Conservation (phyloP, 441 rosid species). For the Croton setiger region DNA sequence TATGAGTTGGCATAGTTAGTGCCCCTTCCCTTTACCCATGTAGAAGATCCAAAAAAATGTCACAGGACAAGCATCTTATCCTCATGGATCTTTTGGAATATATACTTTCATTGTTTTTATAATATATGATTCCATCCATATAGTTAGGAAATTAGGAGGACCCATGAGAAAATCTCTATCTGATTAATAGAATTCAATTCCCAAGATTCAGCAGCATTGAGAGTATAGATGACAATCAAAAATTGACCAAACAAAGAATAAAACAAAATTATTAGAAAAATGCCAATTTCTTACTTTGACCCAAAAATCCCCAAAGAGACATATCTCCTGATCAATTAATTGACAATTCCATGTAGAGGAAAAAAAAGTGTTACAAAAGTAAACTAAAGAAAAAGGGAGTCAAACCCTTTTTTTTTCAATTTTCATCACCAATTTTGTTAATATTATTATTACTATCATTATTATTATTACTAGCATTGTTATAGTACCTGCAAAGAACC, state of each 20-base stretch:
- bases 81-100: constrained; percentile 8
- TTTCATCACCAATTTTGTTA: constrained; percentile 6
- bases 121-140: constrained; percentile 21
- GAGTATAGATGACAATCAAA: constrained; percentile 1
- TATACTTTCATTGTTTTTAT: neutral
- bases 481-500: constrained; percentile 69
- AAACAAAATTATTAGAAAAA: constrained; percentile 27
- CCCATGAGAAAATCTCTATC: constrained; percentile 1
- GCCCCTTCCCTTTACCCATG: neutral
- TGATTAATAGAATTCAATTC: constrained; percentile 2
- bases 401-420: constrained; percentile 23
- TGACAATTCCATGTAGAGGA: constrained; percentile 11
- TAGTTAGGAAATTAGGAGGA: constrained; percentile 13
- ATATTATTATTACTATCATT: neutral
- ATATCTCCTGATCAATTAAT: neutral
- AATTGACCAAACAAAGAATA: constrained; percentile 21
- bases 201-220: neutral
- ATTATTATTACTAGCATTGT: neutral
- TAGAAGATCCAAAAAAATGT: constrained; percentile 24
- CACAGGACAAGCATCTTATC: constrained; percentile 26
- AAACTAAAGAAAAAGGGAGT: constrained; percentile 27
- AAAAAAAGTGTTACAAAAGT: constrained; percentile 11
- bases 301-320: constrained; percentile 15
- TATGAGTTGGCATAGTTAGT: constrained; percentile 17
- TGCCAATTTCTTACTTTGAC: constrained; percentile 42